Conservation (phyloP, 495 filamentous ascomycete species). For the Aspergillus panamensis region DNA sequence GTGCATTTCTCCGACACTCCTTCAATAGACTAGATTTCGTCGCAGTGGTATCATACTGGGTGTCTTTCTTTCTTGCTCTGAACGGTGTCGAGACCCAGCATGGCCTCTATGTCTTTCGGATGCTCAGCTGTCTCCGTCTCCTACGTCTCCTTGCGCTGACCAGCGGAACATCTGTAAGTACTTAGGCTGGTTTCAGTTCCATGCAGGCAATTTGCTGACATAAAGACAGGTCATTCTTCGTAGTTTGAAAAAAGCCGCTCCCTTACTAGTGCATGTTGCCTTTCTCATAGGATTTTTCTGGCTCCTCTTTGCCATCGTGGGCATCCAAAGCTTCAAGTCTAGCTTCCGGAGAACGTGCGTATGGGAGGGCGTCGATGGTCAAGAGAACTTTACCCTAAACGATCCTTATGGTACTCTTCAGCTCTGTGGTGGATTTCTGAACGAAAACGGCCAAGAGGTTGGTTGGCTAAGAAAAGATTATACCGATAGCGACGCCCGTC, state of each 20-base stretch:
- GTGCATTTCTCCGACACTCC: slow-evolving; percentile 89
- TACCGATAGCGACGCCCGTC: slow-evolving; percentile 32
- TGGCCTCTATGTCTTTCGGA: slow-evolving; percentile 86
- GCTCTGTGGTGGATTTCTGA: slow-evolving; percentile 82
- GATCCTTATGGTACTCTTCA: slow-evolving; percentile 55
- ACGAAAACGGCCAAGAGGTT: slow-evolving; percentile 47
- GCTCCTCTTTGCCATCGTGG: slow-evolving; percentile 95
- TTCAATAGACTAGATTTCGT: slow-evolving; percentile 97
- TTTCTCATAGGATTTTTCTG: slow-evolving; percentile 98
- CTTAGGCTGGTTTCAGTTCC: background rate
- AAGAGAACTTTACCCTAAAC: slow-evolving; percentile 40
- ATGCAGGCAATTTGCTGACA: background rate
- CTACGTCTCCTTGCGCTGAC: slow-evolving; percentile 84
- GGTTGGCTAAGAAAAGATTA: slow-evolving; percentile 64
- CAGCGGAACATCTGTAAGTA: slow-evolving; percentile 76
- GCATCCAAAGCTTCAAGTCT: slow-evolving; percentile 96
- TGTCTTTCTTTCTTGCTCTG: slow-evolving; percentile 70
- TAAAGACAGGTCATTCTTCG: slow-evolving; percentile 71
- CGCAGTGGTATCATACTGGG: slow-evolving; percentile 95
- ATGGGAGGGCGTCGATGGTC: slow-evolving; percentile 62
- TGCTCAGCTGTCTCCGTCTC: slow-evolving; percentile 93
- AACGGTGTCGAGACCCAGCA: slow-evolving; percentile 60
- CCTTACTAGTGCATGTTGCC: slow-evolving; percentile 88
- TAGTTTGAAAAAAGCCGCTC: slow-evolving; percentile 93
- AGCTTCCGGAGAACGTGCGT: slow-evolving; percentile 85